These are phyloP conservation scores for Actinomucor elegans DNA, from an alignment of 371 early-diverging fungal genomes.

Conservation along the genomic window DNA sequence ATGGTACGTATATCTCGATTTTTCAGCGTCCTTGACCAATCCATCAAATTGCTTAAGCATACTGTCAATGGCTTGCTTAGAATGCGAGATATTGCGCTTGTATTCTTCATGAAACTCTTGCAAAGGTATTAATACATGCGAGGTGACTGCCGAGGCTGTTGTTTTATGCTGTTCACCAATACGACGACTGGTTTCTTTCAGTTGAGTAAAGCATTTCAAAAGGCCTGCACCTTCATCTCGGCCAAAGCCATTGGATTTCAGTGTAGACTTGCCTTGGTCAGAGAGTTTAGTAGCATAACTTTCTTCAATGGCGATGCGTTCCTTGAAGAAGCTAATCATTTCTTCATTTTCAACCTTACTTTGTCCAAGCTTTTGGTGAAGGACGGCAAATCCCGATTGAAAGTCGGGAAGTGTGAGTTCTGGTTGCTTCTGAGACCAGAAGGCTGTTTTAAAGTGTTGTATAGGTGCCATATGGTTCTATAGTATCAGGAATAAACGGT, in stretches of 20 bases:
- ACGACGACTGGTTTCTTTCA: slow-evolving; percentile 58
- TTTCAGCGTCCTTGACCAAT: slow-evolving; percentile 51
- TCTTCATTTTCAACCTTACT: slow-evolving; percentile 74
- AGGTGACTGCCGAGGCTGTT: slow-evolving; percentile 54
- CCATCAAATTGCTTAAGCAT: slow-evolving; percentile 58
- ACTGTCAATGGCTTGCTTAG: slow-evolving; percentile 62
- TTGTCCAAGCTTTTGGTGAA: slow-evolving; percentile 72
- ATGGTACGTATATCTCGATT: slow-evolving; percentile 44
- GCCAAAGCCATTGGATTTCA: slow-evolving; percentile 57
- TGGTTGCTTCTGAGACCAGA: slow-evolving; percentile 50
- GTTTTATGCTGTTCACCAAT: slow-evolving; percentile 60
- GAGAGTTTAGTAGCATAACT: slow-evolving; percentile 55
- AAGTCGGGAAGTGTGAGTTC: slow-evolving; percentile 40
- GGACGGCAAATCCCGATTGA: slow-evolving; percentile 54
- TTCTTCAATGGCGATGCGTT: slow-evolving; percentile 68
- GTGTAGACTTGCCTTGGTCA: slow-evolving; percentile 45
- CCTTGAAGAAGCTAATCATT: slow-evolving; percentile 64
- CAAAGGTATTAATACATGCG: slow-evolving; percentile 62
- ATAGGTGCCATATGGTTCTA: slow-evolving; percentile 26
- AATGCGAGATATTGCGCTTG: slow-evolving; percentile 49
- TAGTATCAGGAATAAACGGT: too few relatives aligned
- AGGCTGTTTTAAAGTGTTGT: slow-evolving; percentile 46
- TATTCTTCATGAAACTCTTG: slow-evolving; percentile 60
- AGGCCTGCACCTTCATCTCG: slow-evolving; percentile 78
- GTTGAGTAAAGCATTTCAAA: slow-evolving; percentile 60